Evolutionary conservation across 2,329 filamentous ascomycete species (phyloP), one percentile per base, ranked within the genome.

Genomic region (Venturia pyrina): DNA sequence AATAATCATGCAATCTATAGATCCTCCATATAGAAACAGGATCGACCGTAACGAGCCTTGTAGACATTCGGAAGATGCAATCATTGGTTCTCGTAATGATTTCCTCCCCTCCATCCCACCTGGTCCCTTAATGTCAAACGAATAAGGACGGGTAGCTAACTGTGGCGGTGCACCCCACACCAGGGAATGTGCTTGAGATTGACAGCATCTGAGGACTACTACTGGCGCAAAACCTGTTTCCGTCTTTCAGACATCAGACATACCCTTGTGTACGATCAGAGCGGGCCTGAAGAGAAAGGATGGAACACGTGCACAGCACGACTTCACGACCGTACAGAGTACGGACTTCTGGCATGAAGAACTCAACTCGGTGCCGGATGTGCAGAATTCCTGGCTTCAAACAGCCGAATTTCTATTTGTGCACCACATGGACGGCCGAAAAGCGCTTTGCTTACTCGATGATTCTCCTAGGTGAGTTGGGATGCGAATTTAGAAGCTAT

Each of bases 101-200:
- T 8, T n/a, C n/a, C 17, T 37, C 32, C 53, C 32, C 5, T 37
- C 28, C 53, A 59, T n/a, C 5, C 15, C 13, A 11, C 53, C 53
- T 19, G 28, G 53, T 59, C 53, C 53, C 53, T 59, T 59, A 37
- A 59, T 59, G 37, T 59, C 53, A 40, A 61, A 10, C 40, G 60
- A 40, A 62, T 62, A 19, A 62, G 11, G 17, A 46, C 37, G 60
- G 37, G 37, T 8, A 10, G 28, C 28, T n/a, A 48, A 5, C 60
- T 44, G 37, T 44, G 44, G 28, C 60, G 6, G 28, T 44, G 60
- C 40, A 46, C 40, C 21, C 40, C 60, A n/a, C 21, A 46, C 13
- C n/a, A 5, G 8, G 53, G 53, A 37, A 59, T 59, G 53, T 37
- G 53, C 53, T n/a, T 59, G 28, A 37, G 28, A n/a, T 59, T 40